Base-by-base conservation (phyloP, 2,329 filamentous ascomycete species). In the Arthrobotrys musiformis region DNA sequence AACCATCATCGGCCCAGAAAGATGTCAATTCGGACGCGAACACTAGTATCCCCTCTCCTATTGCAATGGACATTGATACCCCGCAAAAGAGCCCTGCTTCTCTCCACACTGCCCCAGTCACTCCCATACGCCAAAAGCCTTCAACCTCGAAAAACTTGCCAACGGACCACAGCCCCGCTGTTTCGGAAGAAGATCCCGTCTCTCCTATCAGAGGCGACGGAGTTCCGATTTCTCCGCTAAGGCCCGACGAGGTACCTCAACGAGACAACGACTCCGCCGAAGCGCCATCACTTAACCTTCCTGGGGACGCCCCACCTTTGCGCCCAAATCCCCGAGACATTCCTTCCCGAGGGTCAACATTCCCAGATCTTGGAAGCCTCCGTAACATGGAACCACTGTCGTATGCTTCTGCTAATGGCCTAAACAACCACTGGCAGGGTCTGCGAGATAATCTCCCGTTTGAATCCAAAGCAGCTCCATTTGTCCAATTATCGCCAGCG, bases 31-130 rank as follows among this genome's bases (percentile, higher is more conserved):
- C n/a, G 28, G 54, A 58, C 26, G 54, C 54, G 8, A 48, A 40
- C 15, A 42, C 28, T 1, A 63, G 60, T 35, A 46, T 56, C 17
- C 74, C 74, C 15, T 78, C 74, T 0, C 74, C 72, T 8, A 30
- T 78, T 8, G 74, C 67, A 9, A 78, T 78, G 74, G 74, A 78
- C 63, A 70, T 78, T 30, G 74, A 78, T 28, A 72, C 74, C 8
- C 67, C 74, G 17, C 60, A 58, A 19, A 60, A 48, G 22, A 72
- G 52, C 22, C 67, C 74, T 40, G 50, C 30, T 28, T 35, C 61
- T 5, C 30, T 37, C 13, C 64, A 58, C 9, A 50, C 46, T 13
- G 26, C 56, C 11, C 70, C 70, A 13, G 28, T 58, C 44, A 76
- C 66, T 4, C 72, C 64, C 11, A 35, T 50, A 48, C 33, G 52